Percentiles rank a stretch among this genome's conserved stretches.
Evolutionary conservation across 306 rosid species (phyloP).

Genomic region (Castanopsis chinensis): DNA sequence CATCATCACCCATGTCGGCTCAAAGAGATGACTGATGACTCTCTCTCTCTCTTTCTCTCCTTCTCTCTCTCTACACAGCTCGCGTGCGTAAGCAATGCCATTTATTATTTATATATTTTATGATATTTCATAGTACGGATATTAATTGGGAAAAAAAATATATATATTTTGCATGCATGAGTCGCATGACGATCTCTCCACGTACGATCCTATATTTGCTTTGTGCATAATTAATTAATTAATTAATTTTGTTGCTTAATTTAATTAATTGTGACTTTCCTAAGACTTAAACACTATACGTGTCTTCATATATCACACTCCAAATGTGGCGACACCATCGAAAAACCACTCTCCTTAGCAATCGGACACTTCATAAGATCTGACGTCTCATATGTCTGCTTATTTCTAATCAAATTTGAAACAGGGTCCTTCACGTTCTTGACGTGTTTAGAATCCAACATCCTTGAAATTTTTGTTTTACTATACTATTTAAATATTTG

Average conservation of each 20-base stretch:
- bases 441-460: background rate
- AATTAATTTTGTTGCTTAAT: background rate
- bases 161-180: conserved; percentile 1
- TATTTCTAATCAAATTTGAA: background rate
- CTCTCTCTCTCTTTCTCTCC: no score
- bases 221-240: background rate
- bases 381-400: conserved; percentile 2
- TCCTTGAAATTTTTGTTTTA: no score
- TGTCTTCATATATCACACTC: conserved; percentile 16
- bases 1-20: no score
- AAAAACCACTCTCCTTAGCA: background rate
- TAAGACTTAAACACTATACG: conserved; percentile 6
- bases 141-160: background rate
- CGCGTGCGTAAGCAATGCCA: background rate
- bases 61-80: background rate
- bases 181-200: background rate
- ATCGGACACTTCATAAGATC: conserved; percentile 26
- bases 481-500: no score
- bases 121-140: background rate
- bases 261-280: no score
- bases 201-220: background rate
- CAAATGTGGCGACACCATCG: background rate
- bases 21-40: no score
- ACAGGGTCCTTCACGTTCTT: background rate
- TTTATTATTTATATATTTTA: background rate